phyloP scores from a whole-genome alignment of 805 yeast species.

The Torulaspora franciscae region DNA sequence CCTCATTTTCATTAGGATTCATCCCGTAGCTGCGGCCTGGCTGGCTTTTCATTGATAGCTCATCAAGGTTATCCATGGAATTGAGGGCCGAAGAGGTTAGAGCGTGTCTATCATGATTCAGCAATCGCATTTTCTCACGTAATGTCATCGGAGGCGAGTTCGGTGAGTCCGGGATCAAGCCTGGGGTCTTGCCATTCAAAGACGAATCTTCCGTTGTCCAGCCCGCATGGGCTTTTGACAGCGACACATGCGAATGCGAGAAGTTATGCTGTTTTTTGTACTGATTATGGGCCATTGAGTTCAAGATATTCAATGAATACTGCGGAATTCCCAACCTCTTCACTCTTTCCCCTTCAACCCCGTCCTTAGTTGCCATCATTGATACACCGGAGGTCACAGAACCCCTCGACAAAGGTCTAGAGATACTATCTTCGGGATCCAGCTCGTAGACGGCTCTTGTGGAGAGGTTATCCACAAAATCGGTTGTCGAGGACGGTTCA shows the following conservation, averaged over 20 bases:
- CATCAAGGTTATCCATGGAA: constrained; percentile 10
- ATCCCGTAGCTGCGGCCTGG: constrained; percentile 3
- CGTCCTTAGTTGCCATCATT: constrained; percentile 70
- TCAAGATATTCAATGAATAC: constrained; percentile 37
- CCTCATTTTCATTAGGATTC: constrained; percentile 6
- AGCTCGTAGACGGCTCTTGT: constrained; percentile 22
- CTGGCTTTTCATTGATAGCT: constrained; percentile 1
- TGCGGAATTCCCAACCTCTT: constrained; percentile 43
- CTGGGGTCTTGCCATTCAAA: constrained; percentile 1
- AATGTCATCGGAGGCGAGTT: constrained; percentile 41
- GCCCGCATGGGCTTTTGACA: constrained; percentile 2
- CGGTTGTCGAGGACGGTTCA: constrained; percentile 15
- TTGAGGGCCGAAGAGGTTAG: constrained; percentile 4
- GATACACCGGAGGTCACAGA: constrained; percentile 65
- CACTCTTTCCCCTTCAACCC: constrained; percentile 58
- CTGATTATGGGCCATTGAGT: constrained; percentile 32
- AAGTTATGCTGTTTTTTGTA: constrained; percentile 11
- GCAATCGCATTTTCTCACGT: constrained; percentile 41
- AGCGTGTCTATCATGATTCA: constrained; percentile 33
- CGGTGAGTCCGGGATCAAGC: constrained; percentile 24
- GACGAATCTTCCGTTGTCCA: constrained; percentile 8
- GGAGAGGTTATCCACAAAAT: constrained; percentile 18
- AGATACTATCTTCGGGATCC: constrained; percentile 31
- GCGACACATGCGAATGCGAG: constrained; percentile 7
- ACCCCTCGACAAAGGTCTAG: constrained; percentile 57